A percentile compares a stretch with the other conserved stretches of the same genome.
These are phyloP conservation scores for Cyclotella choctawhatcheeana DNA, from an alignment of 108 stramenopile genomes.

Conservation along the genomic window DNA sequence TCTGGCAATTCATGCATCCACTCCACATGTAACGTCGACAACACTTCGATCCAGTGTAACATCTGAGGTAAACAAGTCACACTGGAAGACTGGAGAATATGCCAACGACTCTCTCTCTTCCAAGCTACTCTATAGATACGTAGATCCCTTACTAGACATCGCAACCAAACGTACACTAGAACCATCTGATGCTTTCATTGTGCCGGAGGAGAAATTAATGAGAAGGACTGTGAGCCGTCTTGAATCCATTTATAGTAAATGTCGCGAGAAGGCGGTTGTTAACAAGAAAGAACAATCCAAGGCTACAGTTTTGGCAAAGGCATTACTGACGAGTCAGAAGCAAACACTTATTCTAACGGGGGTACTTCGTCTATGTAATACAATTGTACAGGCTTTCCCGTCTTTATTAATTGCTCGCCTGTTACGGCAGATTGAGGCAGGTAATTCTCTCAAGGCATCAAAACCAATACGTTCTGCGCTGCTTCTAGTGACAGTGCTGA, in stretches of 20 bases:
- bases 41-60: background rate
- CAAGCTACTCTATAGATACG: constrained; percentile 64
- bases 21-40: background rate
- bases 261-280: background rate
- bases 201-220: constrained; percentile 47
- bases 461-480: constrained; percentile 60
- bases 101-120: constrained; percentile 39
- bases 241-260: background rate
- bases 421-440: constrained; percentile 71
- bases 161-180: constrained; percentile 60
- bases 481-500: constrained; percentile 62
- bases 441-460: constrained; percentile 35
- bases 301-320: background rate
- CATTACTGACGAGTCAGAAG: background rate
- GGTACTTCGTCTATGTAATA: constrained; percentile 68
- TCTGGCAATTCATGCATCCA: background rate
- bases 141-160: constrained; percentile 57
- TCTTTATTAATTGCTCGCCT: constrained; percentile 71
- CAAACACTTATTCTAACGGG: constrained; percentile 41
- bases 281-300: background rate
- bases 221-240: constrained; percentile 32
- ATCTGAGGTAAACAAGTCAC: background rate
- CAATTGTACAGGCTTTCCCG: constrained; percentile 75
- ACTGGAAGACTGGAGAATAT: background rate
- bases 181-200: constrained; percentile 61